phyloP scores from a whole-genome alignment of 805 yeast genomes.

The Starmerella tilneyi region DNA sequence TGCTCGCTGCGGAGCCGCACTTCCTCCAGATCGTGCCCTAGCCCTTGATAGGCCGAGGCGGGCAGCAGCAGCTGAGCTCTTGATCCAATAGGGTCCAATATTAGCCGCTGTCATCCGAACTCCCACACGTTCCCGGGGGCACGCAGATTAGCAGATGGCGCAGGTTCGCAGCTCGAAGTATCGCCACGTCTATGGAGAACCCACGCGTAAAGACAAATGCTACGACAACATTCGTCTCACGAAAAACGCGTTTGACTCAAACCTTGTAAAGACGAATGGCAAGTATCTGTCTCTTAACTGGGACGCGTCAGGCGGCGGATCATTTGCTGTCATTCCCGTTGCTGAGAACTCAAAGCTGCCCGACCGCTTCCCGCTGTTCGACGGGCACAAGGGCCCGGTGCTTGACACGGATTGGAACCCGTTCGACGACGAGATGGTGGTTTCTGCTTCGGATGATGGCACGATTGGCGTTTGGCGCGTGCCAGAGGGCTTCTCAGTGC shows the following conservation, averaged over 20 bases:
- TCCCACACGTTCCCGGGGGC: background rate
- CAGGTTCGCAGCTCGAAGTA: constrained; percentile 91
- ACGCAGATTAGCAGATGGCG: constrained; percentile 5
- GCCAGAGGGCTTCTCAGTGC: constrained; percentile 71
- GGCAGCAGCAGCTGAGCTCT: background rate
- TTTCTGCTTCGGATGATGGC: constrained; percentile 73
- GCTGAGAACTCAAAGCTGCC: constrained; percentile 84
- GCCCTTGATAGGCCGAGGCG: background rate
- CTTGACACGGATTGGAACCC: constrained; percentile 95
- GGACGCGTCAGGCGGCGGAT: constrained; percentile 96
- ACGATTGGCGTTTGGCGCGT: constrained; percentile 80
- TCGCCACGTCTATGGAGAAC: constrained; percentile 93
- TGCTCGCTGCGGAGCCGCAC: background rate
- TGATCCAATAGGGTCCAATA: constrained; percentile 3
- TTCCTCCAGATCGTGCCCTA: background rate
- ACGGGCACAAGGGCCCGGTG: constrained; percentile 93
- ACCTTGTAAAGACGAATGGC: constrained; percentile 76
- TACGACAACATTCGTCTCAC: constrained; percentile 50
- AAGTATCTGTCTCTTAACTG: constrained; percentile 78
- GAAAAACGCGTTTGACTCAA: constrained; percentile 94
- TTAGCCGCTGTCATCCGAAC: background rate
- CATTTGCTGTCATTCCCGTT: constrained; percentile 87
- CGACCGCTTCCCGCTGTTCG: constrained; percentile 81
- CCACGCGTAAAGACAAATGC: constrained; percentile 58
- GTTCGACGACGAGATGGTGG: constrained; percentile 63